These are phyloP conservation scores for Protomyces lactucae-debilis DNA, from an alignment of 1,139 yeast species.

Conservation along the genomic window DNA sequence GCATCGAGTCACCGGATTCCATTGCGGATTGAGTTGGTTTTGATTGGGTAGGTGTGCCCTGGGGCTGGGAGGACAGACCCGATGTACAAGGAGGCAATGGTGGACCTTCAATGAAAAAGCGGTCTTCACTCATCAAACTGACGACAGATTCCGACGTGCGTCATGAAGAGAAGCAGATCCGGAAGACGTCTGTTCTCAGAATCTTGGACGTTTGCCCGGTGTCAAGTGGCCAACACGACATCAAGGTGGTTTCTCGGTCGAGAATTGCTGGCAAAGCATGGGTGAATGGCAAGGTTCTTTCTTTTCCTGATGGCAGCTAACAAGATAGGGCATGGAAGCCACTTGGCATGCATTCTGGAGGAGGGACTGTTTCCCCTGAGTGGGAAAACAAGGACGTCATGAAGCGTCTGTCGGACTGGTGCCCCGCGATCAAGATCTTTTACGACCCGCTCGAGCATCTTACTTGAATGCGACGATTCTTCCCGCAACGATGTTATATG, in stretches of 20 bases:
- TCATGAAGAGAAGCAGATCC: slow-evolving; percentile 13
- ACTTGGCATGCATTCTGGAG: slow-evolving; percentile 18
- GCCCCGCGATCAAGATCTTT: slow-evolving; percentile 20
- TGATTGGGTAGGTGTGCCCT: slow-evolving; percentile 25
- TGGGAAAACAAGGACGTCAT: slow-evolving; percentile 21
- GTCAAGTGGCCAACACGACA: slow-evolving; percentile 18
- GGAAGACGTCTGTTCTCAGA: slow-evolving; percentile 20
- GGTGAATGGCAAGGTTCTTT: background rate
- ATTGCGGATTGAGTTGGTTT: slow-evolving; percentile 22
- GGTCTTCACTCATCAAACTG: slow-evolving; percentile 20
- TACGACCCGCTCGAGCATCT: slow-evolving; percentile 10
- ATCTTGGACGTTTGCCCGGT: slow-evolving; percentile 5
- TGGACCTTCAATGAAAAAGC: slow-evolving; percentile 4
- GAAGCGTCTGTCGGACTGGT: slow-evolving; percentile 20
- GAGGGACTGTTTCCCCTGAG: slow-evolving; percentile 6
- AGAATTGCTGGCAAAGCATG: slow-evolving; percentile 20
- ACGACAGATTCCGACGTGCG: slow-evolving; percentile 16
- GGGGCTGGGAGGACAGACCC: slow-evolving; percentile 24
- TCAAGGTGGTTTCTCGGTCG: slow-evolving; percentile 23
- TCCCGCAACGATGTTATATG: too few relatives aligned
- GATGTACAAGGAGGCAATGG: slow-evolving; percentile 24
- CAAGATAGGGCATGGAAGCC: slow-evolving; percentile 12
- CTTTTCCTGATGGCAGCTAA: background rate
- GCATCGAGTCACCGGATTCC: slow-evolving; percentile 17
- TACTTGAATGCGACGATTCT: background rate